Base-by-base conservation (phyloP, 2,329 filamentous ascomycete genomes). In the Apiospora aurea region DNA sequence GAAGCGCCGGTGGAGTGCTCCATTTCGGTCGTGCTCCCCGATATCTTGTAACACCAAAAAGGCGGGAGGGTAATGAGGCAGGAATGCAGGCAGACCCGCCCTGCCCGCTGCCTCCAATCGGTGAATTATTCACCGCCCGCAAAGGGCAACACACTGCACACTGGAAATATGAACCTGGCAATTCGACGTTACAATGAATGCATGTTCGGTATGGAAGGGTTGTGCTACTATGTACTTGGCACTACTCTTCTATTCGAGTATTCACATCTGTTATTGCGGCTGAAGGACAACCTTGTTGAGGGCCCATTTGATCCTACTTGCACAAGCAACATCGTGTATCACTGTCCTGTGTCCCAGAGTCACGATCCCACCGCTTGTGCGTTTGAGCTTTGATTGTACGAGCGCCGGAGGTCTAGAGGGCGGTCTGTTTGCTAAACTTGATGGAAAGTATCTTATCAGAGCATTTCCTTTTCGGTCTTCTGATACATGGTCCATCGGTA, bases 41-140 rank as follows among this genome's bases (percentile, higher is more conserved):
- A 34, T 11, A 41, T n/a, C 57, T 64, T 64, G 57, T 64, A 41
- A 64, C 57, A 41, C 57, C 34, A 29, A 57, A 41, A 41, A 34
- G 16, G 26, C 29, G 53, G 53, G 53, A 18, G 29, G 53, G 29
- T 38, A 64, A 64, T 38, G 21, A 38, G 53, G 53, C 57, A 64
- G 57, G 57, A 64, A 64, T 41, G 34, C 34, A 38, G 34, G 34
- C 18, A 24, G 34, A 41, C 57, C 29, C 29, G 29, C 57, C 29
- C 51, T 26, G 24, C 51, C 29, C 2, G 8, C 34, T n/a, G 53
- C 16, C 16, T 38, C 53, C 53, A 61, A 64, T 64, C 57, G 57
- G 57, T n/a, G 57, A 41, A 64, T 64, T 21, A 41, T 41, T 21
- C 34, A 21, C 53, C 29, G 5, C 34, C 51, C 51, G 8, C 8